Conservation (phyloP, 306 rosid species). For the Lathyrus tuberosus region DNA sequence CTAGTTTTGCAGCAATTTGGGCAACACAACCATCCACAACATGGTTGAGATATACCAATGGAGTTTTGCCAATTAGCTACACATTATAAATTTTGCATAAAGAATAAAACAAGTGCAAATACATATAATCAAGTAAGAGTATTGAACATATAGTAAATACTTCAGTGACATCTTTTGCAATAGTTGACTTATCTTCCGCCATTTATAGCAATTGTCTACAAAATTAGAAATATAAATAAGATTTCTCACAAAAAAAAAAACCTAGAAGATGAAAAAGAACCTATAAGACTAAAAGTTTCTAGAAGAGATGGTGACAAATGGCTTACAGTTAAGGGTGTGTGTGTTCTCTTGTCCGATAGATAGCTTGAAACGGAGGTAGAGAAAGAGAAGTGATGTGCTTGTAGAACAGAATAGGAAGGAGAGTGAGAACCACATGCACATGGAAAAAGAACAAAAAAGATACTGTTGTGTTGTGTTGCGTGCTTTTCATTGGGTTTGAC, state of each 20-base stretch:
- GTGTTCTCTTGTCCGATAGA: neutral
- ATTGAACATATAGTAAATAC: conserved; percentile 32
- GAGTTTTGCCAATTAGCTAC: conserved; percentile 77
- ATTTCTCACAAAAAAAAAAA: no score
- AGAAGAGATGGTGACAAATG: neutral
- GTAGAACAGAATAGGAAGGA: neutral
- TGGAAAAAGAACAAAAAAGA: neutral
- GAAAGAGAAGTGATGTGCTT: neutral
- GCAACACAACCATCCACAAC: conserved; percentile 78
- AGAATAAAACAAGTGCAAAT: no score
- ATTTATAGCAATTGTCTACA: conserved; percentile 46
- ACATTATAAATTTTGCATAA: no score
- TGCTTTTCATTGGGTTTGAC: neutral
- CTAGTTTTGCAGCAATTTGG: conserved; percentile 83
- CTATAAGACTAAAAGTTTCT: no score
- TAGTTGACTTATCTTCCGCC: conserved; percentile 63
- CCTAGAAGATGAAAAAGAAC: neutral
- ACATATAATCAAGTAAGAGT: no score
- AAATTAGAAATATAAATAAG: conserved; percentile 20
- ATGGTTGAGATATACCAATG: conserved; percentile 83
- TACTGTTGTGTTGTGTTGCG: neutral
- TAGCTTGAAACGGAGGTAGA: neutral
- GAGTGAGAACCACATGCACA: neutral
- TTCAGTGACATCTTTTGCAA: conserved; percentile 83
- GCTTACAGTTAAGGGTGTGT: neutral